phyloP scores from a whole-genome alignment of 176 grass and related monocot species.

The Bolboschoenus planiculmis region DNA sequence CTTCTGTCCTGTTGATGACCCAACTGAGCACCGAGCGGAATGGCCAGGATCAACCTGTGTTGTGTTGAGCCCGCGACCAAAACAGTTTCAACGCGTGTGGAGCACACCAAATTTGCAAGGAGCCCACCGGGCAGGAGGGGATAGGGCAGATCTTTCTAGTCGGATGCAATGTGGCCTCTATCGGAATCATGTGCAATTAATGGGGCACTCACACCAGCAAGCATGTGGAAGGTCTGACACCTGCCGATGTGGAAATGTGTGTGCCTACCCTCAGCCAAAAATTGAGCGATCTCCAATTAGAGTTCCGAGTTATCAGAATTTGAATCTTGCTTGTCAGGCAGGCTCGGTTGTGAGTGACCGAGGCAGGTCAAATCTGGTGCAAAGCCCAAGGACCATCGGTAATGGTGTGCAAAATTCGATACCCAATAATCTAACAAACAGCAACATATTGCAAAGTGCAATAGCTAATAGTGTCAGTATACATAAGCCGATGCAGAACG shows the following conservation, averaged over 20 bases:
- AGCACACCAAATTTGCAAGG: constrained; percentile 8
- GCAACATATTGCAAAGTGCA: neutral
- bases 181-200: neutral
- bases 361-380: neutral
- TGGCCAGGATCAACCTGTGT: neutral
- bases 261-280: neutral
- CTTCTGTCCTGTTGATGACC: neutral
- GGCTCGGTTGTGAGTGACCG: neutral
- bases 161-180: neutral
- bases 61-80: neutral
- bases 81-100: neutral
- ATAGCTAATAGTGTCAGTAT: neutral
- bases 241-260: neutral
- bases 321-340: neutral
- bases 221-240: constrained; percentile 8
- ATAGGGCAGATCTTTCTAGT: neutral
- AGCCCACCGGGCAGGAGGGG: neutral
- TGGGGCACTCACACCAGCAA: neutral
- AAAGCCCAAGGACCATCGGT: neutral
- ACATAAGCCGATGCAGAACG: neutral
- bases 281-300: neutral
- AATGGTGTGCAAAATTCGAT: neutral
- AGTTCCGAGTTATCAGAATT: constrained; percentile 10
- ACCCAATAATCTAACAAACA: neutral
- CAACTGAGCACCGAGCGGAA: neutral